Conservation (phyloP, 768 basidiomycete species). For the Lactifluus volemus region DNA sequence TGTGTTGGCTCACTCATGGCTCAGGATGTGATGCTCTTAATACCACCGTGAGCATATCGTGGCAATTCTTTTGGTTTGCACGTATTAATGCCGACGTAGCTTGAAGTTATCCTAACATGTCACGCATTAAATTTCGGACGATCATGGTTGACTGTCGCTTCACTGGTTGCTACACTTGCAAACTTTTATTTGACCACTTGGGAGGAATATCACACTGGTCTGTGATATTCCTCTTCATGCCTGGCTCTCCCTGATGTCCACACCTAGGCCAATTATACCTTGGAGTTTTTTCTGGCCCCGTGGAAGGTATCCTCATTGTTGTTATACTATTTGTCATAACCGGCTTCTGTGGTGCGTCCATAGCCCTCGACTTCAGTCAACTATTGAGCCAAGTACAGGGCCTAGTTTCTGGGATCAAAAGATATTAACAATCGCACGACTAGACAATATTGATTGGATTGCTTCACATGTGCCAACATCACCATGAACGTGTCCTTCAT, state of each 20-base stretch:
- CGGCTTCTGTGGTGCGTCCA: conserved; percentile 56
- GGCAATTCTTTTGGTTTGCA: not conserved
- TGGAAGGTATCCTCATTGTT: conserved; percentile 92
- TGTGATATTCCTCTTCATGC: conserved; percentile 9
- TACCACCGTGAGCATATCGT: conserved; percentile 57
- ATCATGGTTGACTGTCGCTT: conserved; percentile 95
- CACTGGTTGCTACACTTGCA: conserved; percentile 59
- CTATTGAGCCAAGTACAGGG: conserved; percentile 34
- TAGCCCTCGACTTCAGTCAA: not conserved
- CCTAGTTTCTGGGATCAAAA: conserved; percentile 74
- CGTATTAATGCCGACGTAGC: conserved; percentile 33
- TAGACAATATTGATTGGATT: conserved; percentile 44
- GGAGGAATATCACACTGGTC: conserved; percentile 85
- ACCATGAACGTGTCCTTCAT: conserved; percentile 84
- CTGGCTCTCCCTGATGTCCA: not conserved
- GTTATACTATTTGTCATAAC: conserved; percentile 66
- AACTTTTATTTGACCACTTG: conserved; percentile 72
- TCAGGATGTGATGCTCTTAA: conserved; percentile 89
- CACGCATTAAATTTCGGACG: conserved; percentile 86
- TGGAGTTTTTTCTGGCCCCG: conserved; percentile 89
- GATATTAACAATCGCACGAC: conserved; percentile 47
- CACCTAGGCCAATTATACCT: conserved; percentile 74
- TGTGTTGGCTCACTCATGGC: not conserved
- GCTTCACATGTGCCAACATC: conserved; percentile 45
- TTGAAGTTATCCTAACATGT: conserved; percentile 76